Base-by-base conservation (phyloP, 805 yeast species). In the Sugiyamaella lignohabitans region DNA sequence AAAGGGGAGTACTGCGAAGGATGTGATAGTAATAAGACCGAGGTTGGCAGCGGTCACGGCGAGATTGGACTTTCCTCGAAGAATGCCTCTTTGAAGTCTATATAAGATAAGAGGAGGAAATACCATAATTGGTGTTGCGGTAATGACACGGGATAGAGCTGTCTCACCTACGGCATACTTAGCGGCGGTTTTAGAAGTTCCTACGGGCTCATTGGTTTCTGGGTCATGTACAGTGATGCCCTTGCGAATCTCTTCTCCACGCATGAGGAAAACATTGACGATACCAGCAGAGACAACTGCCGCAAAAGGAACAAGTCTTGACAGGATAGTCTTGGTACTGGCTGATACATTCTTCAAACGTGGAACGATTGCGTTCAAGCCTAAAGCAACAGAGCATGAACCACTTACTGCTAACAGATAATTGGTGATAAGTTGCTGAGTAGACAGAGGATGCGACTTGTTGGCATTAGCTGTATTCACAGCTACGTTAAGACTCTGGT, bases 231-330 rank as follows among this genome's bases (percentile, higher is more conserved):
- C 82, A 4, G 68, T 50, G 47, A 69, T 69, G 17, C 73, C 73
- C 44, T 58, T 84, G 57, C 79, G 80, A 61, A 93, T 81, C 67
- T 93, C 99, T 65, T 89, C 94, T 48, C 91, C 79, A 69, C 99
- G 80, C 98, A 93, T 93, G 50, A 94, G 74, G 59, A 87, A 87
- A n/a, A 93, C 96, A 57, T 93, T 93, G 35, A 88, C 95, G 29
- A 93, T 73, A 62, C 98, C 98, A 1, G 99, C 99, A 44, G 93
- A 81, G 1, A 89, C 97, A 30, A 93, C 99, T 1, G 99, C 99
- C 0, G 98, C 98, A 70, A 93, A 93, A 4, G 99, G 99, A 10
- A 93, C 95, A 48, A 93, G 73, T 55, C 99, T 81, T 37, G 89
- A 82, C 47, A 93, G 67, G 24, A 89, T 73, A 56, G 82, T 67